phyloP scores from a whole-genome alignment of 176 grass and related monocot species.

The Lolium perenne region DNA sequence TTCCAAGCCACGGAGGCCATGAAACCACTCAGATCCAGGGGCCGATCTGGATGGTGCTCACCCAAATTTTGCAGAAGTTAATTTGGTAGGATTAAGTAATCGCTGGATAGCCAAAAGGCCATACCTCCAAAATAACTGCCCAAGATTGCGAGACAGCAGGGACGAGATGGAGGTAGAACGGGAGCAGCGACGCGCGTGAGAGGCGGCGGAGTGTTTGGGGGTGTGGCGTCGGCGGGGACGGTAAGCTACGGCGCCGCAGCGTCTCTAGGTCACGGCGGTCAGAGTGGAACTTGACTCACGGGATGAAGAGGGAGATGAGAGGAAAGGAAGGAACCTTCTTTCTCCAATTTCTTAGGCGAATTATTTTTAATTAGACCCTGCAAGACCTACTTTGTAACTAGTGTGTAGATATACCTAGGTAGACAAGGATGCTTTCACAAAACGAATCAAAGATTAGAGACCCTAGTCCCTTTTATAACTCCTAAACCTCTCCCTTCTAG shows the following conservation, averaged over 20 bases:
- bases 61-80: not conserved
- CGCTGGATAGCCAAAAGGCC: not conserved
- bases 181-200: not conserved
- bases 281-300: not conserved
- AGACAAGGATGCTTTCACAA: too few relatives aligned
- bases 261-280: not conserved
- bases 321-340: not conserved
- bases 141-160: not conserved
- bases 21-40: not conserved
- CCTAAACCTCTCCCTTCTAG: too few relatives aligned
- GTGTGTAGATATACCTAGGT: too few relatives aligned
- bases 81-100: not conserved
- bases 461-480: too few relatives aligned
- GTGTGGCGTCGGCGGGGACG: not conserved
- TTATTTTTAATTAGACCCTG: too few relatives aligned
- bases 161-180: not conserved
- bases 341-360: too few relatives aligned
- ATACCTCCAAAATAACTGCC: slow-evolving; percentile 6
- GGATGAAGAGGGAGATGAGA: not conserved
- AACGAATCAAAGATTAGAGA: too few relatives aligned
- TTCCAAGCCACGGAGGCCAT: not conserved
- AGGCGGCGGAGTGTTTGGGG: not conserved
- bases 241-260: not conserved
- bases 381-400: too few relatives aligned
- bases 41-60: not conserved